These are phyloP conservation scores for barrel medic (Medicago truncatula) DNA, from an alignment of 306 rosid genomes.

Conservation along the genomic window DNA sequence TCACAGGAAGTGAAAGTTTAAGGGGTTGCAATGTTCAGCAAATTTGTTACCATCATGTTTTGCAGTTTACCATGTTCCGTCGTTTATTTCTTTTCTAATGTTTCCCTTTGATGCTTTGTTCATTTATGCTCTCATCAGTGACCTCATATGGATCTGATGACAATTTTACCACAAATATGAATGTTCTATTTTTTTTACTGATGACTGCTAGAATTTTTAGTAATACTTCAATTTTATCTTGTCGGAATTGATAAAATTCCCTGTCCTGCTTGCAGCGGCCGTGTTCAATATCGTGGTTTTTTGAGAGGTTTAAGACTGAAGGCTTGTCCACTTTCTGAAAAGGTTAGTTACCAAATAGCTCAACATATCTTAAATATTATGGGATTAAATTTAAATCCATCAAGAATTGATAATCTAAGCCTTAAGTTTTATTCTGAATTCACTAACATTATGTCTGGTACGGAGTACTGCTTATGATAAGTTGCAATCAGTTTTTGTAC, in stretches of 20 bases:
- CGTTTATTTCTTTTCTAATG: not conserved
- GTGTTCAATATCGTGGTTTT: conserved; percentile 72
- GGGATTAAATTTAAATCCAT: conserved; percentile 20
- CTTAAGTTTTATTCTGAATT: conserved; percentile 20
- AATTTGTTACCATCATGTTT: not conserved
- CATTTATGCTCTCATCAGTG: conserved; percentile 11
- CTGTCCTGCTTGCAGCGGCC: conserved; percentile 67
- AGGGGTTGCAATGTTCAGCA: conserved; percentile 16
- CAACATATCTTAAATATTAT: conserved; percentile 8
- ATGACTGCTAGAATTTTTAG: conserved; percentile 20
- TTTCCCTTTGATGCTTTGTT: not conserved
- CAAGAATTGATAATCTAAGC: conserved; percentile 9
- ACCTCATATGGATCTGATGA: conserved; percentile 31
- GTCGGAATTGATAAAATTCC: conserved; percentile 35
- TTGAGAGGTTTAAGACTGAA: conserved; percentile 71
- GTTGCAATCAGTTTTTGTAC: not conserved
- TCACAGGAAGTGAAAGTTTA: conserved; percentile 11
- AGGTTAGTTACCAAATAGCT: conserved; percentile 62
- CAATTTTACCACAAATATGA: not conserved
- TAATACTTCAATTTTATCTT: conserved; percentile 11
- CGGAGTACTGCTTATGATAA: not conserved
- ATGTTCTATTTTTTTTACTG: not conserved
- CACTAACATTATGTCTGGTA: not conserved
- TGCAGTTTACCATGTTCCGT: not conserved
- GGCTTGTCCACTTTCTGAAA: conserved; percentile 66